Evolutionary conservation across 805 yeast genomes (phyloP), one percentile per base, ranked within the genome.

Genomic region (Spathaspora hagerdaliae): DNA sequence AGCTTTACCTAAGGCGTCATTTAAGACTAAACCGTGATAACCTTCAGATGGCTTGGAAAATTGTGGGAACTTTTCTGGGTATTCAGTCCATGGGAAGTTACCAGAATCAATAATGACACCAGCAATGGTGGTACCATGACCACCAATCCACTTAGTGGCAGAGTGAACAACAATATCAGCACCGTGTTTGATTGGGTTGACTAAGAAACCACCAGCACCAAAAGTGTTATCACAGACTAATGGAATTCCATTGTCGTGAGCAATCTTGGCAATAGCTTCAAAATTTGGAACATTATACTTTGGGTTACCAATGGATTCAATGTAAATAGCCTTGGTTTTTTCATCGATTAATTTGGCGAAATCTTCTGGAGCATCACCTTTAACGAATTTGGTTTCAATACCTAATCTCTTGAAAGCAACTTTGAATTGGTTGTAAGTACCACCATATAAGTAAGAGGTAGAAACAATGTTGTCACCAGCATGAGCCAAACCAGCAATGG

Each of bases 81-180:
- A 79, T 51, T 87, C 79, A 47, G 78, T 73, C 91, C 96, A 92
- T 59, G 92, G 95, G 77, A 92, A 92, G 42, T 86, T 91, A 55
- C 97, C 97, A 33, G 90, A 81, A 64, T 92, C 97, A 40, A 92
- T 77, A 53, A 92, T 76, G 43, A 84, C 87, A 75, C 98, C 98
- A 44, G 86, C 97, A 65, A 91, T 83, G 38, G 97, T 88, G 46
- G 87, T 89, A 62, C 98, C 97, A 63, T 91, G 97, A 48, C 97
- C 98, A 52, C 96, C 96, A 54, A 91, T 91, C 97, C 97, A 92
- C 68, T 91, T 91, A 48, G 98, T 91, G 45, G 97, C 96, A 50
- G 97, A 90, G 67, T 91, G 96, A 15, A 86, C 86, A 31, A 92
- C 85, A 53, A 91, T 85, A 64, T 91, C 97, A 39, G 89, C 97